These are phyloP conservation scores for Neospermospora avenae DNA, from an alignment of 2,329 filamentous ascomycete genomes.

Conservation along the genomic window DNA sequence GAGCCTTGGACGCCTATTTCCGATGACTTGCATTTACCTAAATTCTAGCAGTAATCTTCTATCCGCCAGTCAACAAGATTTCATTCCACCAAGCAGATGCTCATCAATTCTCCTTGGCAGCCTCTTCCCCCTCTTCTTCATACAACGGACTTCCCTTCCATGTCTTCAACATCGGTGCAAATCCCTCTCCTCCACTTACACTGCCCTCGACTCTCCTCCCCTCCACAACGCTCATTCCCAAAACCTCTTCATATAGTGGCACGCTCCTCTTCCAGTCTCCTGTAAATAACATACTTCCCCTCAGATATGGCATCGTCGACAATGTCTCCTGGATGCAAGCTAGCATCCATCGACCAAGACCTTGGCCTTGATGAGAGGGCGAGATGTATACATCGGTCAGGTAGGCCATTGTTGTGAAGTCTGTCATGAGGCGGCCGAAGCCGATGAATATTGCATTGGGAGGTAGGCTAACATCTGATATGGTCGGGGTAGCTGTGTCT, in stretches of 20 bases:
- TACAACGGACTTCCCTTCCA: background rate
- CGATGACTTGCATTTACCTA: too few species aligned
- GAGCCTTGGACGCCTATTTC: background rate
- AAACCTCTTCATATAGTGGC: conserved; percentile 28
- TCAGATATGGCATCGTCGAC: conserved; percentile 54
- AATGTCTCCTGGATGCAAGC: conserved; percentile 55
- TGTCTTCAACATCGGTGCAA: conserved; percentile 16
- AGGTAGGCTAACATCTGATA: conserved; percentile 3
- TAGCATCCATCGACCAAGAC: conserved; percentile 64
- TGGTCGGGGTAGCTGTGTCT: conserved; percentile 13
- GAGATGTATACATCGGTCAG: conserved; percentile 65
- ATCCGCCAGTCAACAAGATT: background rate
- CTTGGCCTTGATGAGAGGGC: conserved; percentile 54
- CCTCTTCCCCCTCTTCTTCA: background rate
- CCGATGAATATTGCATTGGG: conserved; percentile 42
- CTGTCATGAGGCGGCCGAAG: conserved; percentile 61
- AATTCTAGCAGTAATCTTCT: too few species aligned
- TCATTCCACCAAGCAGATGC: background rate
- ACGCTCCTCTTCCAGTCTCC: conserved; percentile 19
- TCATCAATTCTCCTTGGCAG: background rate
- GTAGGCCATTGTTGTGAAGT: conserved; percentile 65
- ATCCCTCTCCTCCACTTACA: background rate
- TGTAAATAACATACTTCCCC: conserved; percentile 58
- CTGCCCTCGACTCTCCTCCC: background rate
- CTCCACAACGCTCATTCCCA: conserved; percentile 25